A percentile compares a stretch with the other conserved stretches of the same genome.
phyloP scores from a whole-genome alignment of 2,329 filamentous ascomycete genomes.

The Clonostachys rhizophaga region DNA sequence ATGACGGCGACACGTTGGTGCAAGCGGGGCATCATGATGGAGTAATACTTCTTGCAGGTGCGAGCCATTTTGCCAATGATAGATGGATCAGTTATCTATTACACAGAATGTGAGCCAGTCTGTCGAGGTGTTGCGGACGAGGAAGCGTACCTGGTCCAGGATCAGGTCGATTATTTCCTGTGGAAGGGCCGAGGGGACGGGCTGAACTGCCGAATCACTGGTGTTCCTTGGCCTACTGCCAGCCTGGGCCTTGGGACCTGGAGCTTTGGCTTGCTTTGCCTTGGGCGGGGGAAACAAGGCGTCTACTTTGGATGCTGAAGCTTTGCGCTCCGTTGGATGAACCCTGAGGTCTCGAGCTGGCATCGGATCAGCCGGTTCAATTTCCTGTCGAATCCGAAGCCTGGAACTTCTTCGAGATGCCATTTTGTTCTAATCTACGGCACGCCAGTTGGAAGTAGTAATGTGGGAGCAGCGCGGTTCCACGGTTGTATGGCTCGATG shows the following conservation, averaged over 20 bases:
- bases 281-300: not conserved
- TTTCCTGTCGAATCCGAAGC: not conserved
- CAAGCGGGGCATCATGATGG: slow-evolving; percentile 6
- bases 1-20: slow-evolving; percentile 5
- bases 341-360: not conserved
- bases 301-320: not conserved
- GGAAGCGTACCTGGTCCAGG: slow-evolving; percentile 3
- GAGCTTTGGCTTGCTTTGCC: not conserved
- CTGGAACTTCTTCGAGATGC: slow-evolving; percentile 7
- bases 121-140: not conserved
- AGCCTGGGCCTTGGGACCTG: not conserved
- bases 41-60: slow-evolving; percentile 10
- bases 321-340: slow-evolving; percentile 4
- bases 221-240: too few relatives aligned
- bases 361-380: not conserved
- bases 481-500: too few relatives aligned
- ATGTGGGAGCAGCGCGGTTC: too few relatives aligned
- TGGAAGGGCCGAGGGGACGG: slow-evolving; percentile 3
- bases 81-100: not conserved
- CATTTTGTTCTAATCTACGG: not conserved
- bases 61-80: slow-evolving; percentile 4
- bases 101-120: not conserved
- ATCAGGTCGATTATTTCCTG: slow-evolving; percentile 9
- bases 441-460: too few relatives aligned
- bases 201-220: not conserved